Evolutionary conservation across 2,329 filamentous ascomycete species (phyloP).

Genomic region (Pezicula carpinea): DNA sequence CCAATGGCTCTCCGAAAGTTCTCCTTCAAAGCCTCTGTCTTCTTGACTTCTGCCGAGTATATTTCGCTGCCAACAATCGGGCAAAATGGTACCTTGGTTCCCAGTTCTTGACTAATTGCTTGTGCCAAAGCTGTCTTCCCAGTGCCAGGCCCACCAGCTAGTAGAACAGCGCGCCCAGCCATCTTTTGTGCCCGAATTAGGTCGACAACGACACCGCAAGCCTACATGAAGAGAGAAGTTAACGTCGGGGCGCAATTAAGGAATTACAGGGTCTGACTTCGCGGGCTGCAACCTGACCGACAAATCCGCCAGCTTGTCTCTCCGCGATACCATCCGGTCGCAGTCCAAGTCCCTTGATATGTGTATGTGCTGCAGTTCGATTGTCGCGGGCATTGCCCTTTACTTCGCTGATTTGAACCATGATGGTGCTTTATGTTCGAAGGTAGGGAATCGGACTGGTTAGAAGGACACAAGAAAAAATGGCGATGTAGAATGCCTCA

Average conservation of each 20-base stretch:
- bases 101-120: conserved; percentile 93
- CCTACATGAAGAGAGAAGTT: conserved; percentile 74
- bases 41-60: conserved; percentile 98
- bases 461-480: too few relatives aligned
- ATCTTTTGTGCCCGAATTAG: conserved; percentile 96
- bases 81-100: conserved; percentile 97
- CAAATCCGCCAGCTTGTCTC: conserved; percentile 73
- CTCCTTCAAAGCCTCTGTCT: conserved; percentile 98
- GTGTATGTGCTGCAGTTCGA: conserved; percentile 92
- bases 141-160: conserved; percentile 91
- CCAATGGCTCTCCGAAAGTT: conserved; percentile 97
- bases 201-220: conserved; percentile 92
- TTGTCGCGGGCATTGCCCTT: conserved; percentile 94
- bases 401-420: conserved; percentile 91
- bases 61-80: conserved; percentile 97
- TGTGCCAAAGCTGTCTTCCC: conserved; percentile 96
- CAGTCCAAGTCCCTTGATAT: conserved; percentile 93
- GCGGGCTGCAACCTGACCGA: conserved; percentile 81
- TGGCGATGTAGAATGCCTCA: neutral
- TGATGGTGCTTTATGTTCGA: conserved; percentile 36
- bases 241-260: conserved; percentile 58
- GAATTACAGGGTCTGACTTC: conserved; percentile 70
- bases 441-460: too few relatives aligned
- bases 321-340: conserved; percentile 83
- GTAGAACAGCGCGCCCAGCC: conserved; percentile 87